Base-by-base conservation (phyloP, 2,329 filamentous ascomycete species). In the Epichloe uncinata region DNA sequence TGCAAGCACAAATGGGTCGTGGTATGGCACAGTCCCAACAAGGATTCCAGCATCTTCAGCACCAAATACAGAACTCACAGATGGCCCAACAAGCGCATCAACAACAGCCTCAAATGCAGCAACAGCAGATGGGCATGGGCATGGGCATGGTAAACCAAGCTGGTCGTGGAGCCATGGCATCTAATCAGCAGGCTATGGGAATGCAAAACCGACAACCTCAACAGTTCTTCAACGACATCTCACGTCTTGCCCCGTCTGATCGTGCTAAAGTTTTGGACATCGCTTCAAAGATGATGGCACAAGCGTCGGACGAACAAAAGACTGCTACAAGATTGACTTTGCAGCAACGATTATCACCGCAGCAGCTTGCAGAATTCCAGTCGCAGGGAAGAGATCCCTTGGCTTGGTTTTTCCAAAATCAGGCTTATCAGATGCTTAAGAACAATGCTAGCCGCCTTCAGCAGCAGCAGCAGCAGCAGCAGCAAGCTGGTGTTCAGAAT, bases 21-120 rank as follows among this genome's bases (percentile, higher is more conserved):
- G 70, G 69, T 12, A 71, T 75, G 63, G 69, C 68, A 0, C 75
- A 74, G 56, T 69, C 66, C 6, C 63, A 75, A 52, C 76, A 73
- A 56, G 72, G 69, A 1, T 81, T 82, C 51, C 77, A 77, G 53
- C 72, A 75, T 45, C 68, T 81, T 36, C 77, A 79, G 52, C 77
- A 78, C 49, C 74, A 71, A 50, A 78, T 79, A 75, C 78, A 81
- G 56, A 64, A 71, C 4, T 70, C 73, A 1, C 72, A 71, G 37
- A 70, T 79, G 22, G 68, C 73, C 9, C 76, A 65, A 48, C 62
- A 62, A 46, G 52, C 52, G 15, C 59, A 61, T 26, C 59, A 57
- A 40, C 59, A 57, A 42, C 54, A 53, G 16, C 52, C 51, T 13
- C 54, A 57, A 20, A 60, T 61, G 36, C 60, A 57, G 42, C 63